Base-by-base conservation (phyloP, 2,329 filamentous ascomycete genomes). In the Fusarium sp. region DNA sequence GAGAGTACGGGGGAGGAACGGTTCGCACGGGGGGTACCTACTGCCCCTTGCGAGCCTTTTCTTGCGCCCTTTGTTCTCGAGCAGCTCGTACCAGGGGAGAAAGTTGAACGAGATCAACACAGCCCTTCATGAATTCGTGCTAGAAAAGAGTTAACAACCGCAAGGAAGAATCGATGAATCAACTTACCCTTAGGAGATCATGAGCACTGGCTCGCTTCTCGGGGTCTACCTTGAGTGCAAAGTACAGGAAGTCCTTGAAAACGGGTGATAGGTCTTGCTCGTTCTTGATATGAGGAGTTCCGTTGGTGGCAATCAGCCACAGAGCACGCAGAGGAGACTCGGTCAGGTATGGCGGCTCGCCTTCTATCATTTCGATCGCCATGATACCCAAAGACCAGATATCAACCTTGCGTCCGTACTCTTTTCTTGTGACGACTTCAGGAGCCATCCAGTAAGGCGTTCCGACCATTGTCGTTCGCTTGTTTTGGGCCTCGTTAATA, bases 401-500 rank as follows among this genome's bases (percentile, higher is more conserved):
- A 77, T 99, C 96, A 57, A 99, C 95, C 81, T 98, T 99, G 68
- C 95, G 91, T 71, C 96, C 96, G 81, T 99, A 99, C 81, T 98
- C 96, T 80, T 98, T 98, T 43, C 94, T 87, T 9, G 94, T 98
- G 28, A 99, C 96, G 23, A 99, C 95, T 81, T 99, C 96, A 6
- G 96, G 96, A 2, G 96, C 96, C 96, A 99, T 99, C 96, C 96
- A 99, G 81, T 99, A 99, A 3, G 96, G 96, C 10, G 96, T 98
- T 56, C 96, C 96, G 45, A 99, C 96, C 96, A 98, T 99, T 16
- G 96, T 99, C 7, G 94, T 98, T 64, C 96, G 92, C 86, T 98
- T 98, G 82, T 94, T 97, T 75, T 98, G 94, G 28, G 92, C 91
- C 76, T 98, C 95, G 77, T 98, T 98, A 81, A 98, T 98, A 77